Percentiles rank a stretch among this genome's conserved stretches.
Evolutionary conservation across 1,139 yeast genomes (phyloP).

Genomic region (Candida sanyaensis): DNA sequence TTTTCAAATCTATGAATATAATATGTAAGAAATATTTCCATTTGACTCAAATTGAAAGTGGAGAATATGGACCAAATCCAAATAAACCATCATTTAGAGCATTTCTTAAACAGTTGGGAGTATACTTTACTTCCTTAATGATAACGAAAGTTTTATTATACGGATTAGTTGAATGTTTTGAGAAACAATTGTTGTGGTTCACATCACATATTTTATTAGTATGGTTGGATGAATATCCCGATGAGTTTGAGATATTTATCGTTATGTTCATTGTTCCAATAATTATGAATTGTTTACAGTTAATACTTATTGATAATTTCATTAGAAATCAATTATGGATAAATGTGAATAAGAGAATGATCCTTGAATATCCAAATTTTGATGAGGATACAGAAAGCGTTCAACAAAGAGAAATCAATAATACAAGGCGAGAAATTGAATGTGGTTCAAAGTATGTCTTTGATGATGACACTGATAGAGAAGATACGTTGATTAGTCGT

Average conservation of each 20-base stretch:
- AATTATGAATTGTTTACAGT: constrained; percentile 83
- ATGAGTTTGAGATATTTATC: constrained; percentile 74
- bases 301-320: constrained; percentile 82
- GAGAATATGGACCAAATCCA: constrained; percentile 68
- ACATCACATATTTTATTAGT: constrained; percentile 54
- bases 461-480: neutral
- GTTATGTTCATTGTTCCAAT: constrained; percentile 84
- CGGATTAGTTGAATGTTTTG: constrained; percentile 42
- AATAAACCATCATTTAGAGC: constrained; percentile 64
- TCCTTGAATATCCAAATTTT: constrained; percentile 15
- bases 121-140: constrained; percentile 67
- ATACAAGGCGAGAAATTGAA: constrained; percentile 11
- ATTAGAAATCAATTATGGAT: constrained; percentile 55
- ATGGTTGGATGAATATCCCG: constrained; percentile 80
- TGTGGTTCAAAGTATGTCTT: neutral
- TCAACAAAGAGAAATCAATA: constrained; percentile 15
- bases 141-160: constrained; percentile 59
- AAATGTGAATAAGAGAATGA: constrained; percentile 23
- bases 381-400: constrained; percentile 18
- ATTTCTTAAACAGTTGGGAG: constrained; percentile 69
- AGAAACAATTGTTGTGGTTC: constrained; percentile 43
- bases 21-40: constrained; percentile 37
- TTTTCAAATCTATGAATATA: constrained; percentile 47
- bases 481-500: neutral
- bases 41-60: constrained; percentile 66